A percentile compares a stretch with the other conserved stretches of the same genome.
Conservation (phyloP, 202 grass and related monocot genomes). For the Hordeum pubiflorum region DNA sequence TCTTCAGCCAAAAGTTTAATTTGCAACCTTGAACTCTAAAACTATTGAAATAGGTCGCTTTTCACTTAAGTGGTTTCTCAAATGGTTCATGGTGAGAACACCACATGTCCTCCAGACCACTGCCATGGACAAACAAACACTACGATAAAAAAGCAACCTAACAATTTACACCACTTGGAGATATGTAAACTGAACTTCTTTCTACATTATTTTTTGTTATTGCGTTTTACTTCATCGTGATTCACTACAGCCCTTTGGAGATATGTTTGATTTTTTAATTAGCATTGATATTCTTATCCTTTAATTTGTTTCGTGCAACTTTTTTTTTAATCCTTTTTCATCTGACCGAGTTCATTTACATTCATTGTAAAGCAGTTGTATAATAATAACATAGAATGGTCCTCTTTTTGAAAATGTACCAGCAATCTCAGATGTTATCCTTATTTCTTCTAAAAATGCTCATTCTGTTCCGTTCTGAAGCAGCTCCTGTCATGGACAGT, state of each 20-base stretch:
- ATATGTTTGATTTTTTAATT: neutral
- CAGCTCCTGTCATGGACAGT: constrained; percentile 49
- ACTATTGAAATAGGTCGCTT: neutral
- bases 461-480: constrained; percentile 28
- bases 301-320: neutral
- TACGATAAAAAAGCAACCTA: too few species aligned
- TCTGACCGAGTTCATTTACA: neutral
- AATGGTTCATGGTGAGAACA: neutral
- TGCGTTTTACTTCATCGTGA: neutral
- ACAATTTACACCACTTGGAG: too few species aligned
- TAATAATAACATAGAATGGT: neutral
- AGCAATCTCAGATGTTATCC: neutral
- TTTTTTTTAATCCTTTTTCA: constrained; percentile 1
- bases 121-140: too few species aligned
- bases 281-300: neutral
- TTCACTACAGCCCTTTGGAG: neutral
- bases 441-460: constrained; percentile 13
- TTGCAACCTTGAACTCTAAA: neutral
- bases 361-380: neutral
- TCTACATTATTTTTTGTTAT: neutral
- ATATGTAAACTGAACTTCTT: too few species aligned
- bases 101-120: neutral
- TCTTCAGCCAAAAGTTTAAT: neutral
- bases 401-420: neutral
- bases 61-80: neutral